Evolutionary conservation across 1,139 yeast species (phyloP).

Genomic region (Kodamaea suecica): DNA sequence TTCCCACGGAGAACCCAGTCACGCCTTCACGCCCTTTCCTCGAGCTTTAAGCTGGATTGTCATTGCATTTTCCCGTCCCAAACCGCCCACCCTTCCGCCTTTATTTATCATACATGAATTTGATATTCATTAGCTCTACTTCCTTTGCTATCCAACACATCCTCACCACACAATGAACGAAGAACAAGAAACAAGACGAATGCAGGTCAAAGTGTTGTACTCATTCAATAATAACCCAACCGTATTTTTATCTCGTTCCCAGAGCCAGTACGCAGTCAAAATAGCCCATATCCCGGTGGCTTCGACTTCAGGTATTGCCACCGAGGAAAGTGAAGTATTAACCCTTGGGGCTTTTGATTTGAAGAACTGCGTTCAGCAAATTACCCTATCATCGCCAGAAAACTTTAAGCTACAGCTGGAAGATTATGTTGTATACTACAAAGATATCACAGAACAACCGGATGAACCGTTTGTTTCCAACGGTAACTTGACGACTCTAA

Average conservation of each 20-base stretch:
- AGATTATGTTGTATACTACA: conserved; percentile 70
- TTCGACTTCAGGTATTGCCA: too few species aligned
- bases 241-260: conserved; percentile 57
- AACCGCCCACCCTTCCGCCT: too few species aligned
- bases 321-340: conserved; percentile 32
- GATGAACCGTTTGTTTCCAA: conserved; percentile 77
- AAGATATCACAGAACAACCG: conserved; percentile 66
- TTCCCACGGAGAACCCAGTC: too few species aligned
- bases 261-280: conserved; percentile 41
- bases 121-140: neutral
- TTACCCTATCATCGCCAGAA: conserved; percentile 56
- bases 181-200: conserved; percentile 32
- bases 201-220: conserved; percentile 58
- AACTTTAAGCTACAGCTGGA: conserved; percentile 44
- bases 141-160: neutral
- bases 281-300: conserved; percentile 43
- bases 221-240: conserved; percentile 57
- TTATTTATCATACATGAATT: too few species aligned
- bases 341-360: conserved; percentile 58
- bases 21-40: too few species aligned
- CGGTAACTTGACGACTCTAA: conserved; percentile 54
- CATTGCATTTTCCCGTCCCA: too few species aligned
- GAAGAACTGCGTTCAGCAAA: conserved; percentile 48
- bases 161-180: conserved; percentile 12
- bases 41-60: too few species aligned